These are phyloP conservation scores for Geranium incanum DNA, from an alignment of 441 rosid species.

Conservation along the genomic window DNA sequence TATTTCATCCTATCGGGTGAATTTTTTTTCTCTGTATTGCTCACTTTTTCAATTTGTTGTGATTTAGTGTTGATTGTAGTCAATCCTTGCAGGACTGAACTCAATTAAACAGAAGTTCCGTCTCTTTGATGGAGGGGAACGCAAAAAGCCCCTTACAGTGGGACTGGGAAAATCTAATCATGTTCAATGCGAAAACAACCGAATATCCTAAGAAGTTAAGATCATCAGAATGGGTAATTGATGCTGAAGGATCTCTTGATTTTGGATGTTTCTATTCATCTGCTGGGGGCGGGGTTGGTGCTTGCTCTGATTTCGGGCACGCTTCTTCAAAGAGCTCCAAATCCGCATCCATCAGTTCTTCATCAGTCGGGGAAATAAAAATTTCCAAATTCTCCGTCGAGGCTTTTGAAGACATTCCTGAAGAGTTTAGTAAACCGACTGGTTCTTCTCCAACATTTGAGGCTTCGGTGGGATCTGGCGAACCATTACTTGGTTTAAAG, in stretches of 20 bases:
- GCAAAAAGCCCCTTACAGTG: slow-evolving; percentile 52
- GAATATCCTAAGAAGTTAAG: slow-evolving; percentile 46
- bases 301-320: slow-evolving; percentile 56
- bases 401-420: slow-evolving; percentile 34
- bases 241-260: slow-evolving; percentile 47
- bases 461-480: slow-evolving; percentile 23
- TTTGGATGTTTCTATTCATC: slow-evolving; percentile 54
- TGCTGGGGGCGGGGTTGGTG: slow-evolving; percentile 38
- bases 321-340: slow-evolving; percentile 64
- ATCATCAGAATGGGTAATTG: slow-evolving; percentile 48
- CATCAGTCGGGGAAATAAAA: slow-evolving; percentile 47
- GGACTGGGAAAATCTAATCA: slow-evolving; percentile 65
- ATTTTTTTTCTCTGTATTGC: background rate
- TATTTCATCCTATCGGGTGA: too few relatives aligned
- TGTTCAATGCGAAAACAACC: slow-evolving; percentile 41
- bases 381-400: slow-evolving; percentile 27
- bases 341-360: slow-evolving; percentile 62
- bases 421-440: slow-evolving; percentile 25
- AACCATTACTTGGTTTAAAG: slow-evolving; percentile 58
- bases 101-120: slow-evolving; percentile 20
- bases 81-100: slow-evolving; percentile 31
- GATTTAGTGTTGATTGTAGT: background rate
- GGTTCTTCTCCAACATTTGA: slow-evolving; percentile 26
- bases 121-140: slow-evolving; percentile 72
- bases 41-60: background rate